Base-by-base conservation (phyloP, 2,329 filamentous ascomycete genomes). In the Camillea tinctor region DNA sequence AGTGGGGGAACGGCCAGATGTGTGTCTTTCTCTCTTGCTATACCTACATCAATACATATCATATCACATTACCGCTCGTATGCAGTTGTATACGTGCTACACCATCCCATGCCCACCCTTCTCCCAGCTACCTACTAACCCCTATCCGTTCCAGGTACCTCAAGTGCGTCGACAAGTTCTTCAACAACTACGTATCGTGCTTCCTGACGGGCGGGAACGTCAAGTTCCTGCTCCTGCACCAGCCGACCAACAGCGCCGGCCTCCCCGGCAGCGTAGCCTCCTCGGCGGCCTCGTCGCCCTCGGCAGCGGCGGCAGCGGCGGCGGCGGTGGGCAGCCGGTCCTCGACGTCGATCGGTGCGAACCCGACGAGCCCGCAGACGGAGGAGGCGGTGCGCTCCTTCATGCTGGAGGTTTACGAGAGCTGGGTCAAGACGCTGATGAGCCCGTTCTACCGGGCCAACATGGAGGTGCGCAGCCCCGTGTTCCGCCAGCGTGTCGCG, bases 341-440 rank as follows among this genome's bases (percentile, higher is more conserved):
- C 19, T 87, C 85, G 62, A 88, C 89, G n/a, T 87, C 87, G 49
- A 89, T 92, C 60, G 89, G 87, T 58, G 88, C 89, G 66, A 97
- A 97, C 75, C 94, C 94, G 0, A 94, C 89, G 2, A 91, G 89
- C 60, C 89, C 92, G 5, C 92, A 94, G 73, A 96, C 94, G 4
- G 95, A 99, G 78, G 95, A 99, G 79, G 94, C 95, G 4, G 91
- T 98, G 69, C 88, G 92, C 73, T 92, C 92, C 76, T 99, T 98
- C 79, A 97, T 99, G 79, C 83, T 85, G 17, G 95, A 99, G 73
- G 91, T 97, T 13, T 98, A 97, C 78, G 95, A 99, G 78, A 92
- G 88, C 68, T 99, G 94, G 89, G 86, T 97, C 66, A 99, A 99
- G 83, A 91, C 93, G 13, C 88, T 93, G 60, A 98, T 99, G 95